phyloP scores from a whole-genome alignment of 2,329 filamentous ascomycete species.

The Sordariomycetes sp. region DNA sequence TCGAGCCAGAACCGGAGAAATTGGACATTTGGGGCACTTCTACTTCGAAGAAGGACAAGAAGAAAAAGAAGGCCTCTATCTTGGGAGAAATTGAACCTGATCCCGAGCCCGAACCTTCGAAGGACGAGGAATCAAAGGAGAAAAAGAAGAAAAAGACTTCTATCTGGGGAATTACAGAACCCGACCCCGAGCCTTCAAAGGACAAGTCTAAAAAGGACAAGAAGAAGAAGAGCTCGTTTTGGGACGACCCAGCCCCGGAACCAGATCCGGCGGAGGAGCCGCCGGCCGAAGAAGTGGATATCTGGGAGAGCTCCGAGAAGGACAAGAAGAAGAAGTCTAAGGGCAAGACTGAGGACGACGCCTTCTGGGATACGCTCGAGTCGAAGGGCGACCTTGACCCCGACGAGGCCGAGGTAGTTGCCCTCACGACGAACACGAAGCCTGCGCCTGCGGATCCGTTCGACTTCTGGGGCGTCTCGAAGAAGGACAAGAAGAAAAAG shows the following conservation, averaged over 20 bases:
- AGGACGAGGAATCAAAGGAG: constrained; percentile 9
- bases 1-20: constrained; percentile 13
- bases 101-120: constrained; percentile 11
- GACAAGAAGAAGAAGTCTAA: constrained; percentile 20
- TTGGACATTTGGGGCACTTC: constrained; percentile 10
- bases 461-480: constrained; percentile 11
- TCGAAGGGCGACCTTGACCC: constrained; percentile 12
- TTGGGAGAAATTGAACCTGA: constrained; percentile 10
- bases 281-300: constrained; percentile 5
- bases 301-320: constrained; percentile 10
- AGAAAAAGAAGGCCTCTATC: constrained; percentile 17
- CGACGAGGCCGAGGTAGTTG: constrained; percentile 9
- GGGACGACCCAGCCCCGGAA: constrained; percentile 7
- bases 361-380: constrained; percentile 13
- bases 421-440: constrained; percentile 12
- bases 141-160: constrained; percentile 20
- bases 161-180: constrained; percentile 8
- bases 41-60: constrained; percentile 15
- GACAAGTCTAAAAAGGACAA: constrained; percentile 20
- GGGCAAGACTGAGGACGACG: constrained; percentile 8
- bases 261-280: constrained; percentile 13
- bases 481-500: constrained; percentile 31
- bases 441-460: constrained; percentile 9
- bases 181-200: constrained; percentile 11
- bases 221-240: constrained; percentile 18